Evolutionary conservation across 179 eudicot species (phyloP).

Genomic region (Silene noctiflora): DNA sequence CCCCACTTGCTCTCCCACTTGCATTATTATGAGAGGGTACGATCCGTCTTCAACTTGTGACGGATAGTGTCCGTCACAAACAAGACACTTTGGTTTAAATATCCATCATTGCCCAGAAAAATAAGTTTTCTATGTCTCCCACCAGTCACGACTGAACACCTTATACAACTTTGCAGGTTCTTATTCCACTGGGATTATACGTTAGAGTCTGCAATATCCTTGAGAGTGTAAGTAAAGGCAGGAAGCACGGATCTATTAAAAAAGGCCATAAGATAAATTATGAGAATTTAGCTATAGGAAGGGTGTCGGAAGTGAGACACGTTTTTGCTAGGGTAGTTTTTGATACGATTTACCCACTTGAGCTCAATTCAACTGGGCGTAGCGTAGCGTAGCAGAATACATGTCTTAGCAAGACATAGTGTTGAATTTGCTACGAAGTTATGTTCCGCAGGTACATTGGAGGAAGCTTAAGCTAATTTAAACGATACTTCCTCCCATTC

Average conservation of each 20-base stretch:
- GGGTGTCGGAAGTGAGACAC: slow-evolving; percentile 53
- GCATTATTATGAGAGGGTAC: too few relatives aligned
- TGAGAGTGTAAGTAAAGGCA: slow-evolving; percentile 50
- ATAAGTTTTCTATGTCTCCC: background rate
- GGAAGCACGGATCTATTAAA: slow-evolving; percentile 48
- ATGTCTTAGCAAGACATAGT: background rate
- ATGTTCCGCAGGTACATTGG: background rate
- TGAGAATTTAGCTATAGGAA: slow-evolving; percentile 50
- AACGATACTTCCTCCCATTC: background rate
- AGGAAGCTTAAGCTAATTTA: background rate
- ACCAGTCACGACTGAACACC: background rate
- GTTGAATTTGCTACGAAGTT: background rate
- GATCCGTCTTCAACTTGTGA: too few relatives aligned
- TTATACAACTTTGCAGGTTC: slow-evolving; percentile 47
- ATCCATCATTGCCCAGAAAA: background rate
- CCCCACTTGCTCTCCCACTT: too few relatives aligned
- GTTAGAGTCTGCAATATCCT: slow-evolving; percentile 46
- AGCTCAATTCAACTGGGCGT: background rate
- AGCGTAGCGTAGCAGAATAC: background rate
- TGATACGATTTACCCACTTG: slow-evolving; percentile 60
- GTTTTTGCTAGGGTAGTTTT: slow-evolving; percentile 70
- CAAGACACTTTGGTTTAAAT: too few relatives aligned
- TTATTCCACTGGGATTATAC: slow-evolving; percentile 53
- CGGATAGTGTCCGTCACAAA: too few relatives aligned
- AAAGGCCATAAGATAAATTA: slow-evolving; percentile 58